These are phyloP conservation scores for Cutaneotrichosporon sp. DNA, from an alignment of 1,284 basidiomycete species.

Conservation along the genomic window DNA sequence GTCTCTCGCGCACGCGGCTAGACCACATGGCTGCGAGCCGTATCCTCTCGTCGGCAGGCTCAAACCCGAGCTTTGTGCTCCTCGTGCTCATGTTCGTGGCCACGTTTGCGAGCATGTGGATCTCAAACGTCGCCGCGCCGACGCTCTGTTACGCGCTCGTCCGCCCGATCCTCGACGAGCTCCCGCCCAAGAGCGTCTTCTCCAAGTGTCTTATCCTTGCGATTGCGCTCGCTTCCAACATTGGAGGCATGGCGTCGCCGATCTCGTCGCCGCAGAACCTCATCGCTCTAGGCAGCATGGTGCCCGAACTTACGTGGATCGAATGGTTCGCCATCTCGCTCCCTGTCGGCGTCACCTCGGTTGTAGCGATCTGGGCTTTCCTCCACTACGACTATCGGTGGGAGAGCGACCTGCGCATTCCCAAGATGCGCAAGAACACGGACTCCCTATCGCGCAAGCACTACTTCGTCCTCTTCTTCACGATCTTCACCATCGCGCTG, in stretches of 20 bases:
- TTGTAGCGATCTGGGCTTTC: conserved; percentile 87
- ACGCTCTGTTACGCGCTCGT: conserved; percentile 98
- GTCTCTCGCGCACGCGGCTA: conserved; percentile 94
- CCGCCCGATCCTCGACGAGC: conserved; percentile 89
- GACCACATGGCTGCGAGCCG: conserved; percentile 93
- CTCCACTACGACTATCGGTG: conserved; percentile 82
- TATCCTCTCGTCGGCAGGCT: conserved; percentile 85
- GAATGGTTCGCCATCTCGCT: conserved; percentile 93
- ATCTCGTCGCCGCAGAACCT: conserved; percentile 94
- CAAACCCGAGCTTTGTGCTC: conserved; percentile 78
- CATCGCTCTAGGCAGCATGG: conserved; percentile 87
- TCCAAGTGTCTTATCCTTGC: conserved; percentile 89
- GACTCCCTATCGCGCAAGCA: conserved; percentile 81
- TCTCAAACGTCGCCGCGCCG: conserved; percentile 96
- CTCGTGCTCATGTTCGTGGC: conserved; percentile 95
- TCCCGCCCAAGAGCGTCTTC: conserved; percentile 84
- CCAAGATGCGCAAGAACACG: conserved; percentile 72
- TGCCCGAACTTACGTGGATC: conserved; percentile 81
- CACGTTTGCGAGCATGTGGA: conserved; percentile 99
- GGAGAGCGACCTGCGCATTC: conserved; percentile 79
- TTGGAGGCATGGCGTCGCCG: conserved; percentile 94
- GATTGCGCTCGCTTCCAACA: conserved; percentile 95
- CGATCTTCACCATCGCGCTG: conserved; percentile 78
- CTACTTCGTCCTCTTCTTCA: conserved; percentile 85
- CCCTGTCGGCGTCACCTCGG: conserved; percentile 81